Evolutionary conservation across 148 eudicot genomes (phyloP).

Genomic region (Selenicereus undatus): DNA sequence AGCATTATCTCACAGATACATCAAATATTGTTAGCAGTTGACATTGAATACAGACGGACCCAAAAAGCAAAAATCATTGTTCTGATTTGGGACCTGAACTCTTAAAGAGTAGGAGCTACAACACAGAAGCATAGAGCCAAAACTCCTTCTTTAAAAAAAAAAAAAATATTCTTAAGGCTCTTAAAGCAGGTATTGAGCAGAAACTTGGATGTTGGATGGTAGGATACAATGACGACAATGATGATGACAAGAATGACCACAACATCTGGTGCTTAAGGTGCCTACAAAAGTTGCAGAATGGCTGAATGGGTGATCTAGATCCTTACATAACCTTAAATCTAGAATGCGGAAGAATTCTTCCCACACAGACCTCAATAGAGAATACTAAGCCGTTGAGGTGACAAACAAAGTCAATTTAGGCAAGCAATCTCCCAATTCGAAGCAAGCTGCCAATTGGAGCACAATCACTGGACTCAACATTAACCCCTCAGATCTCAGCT

Average conservation of each 20-base stretch:
- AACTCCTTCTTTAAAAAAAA: background rate
- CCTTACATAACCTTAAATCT: background rate
- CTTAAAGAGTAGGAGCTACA: background rate
- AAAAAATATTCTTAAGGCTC: background rate
- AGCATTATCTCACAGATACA: background rate
- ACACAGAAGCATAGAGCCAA: background rate
- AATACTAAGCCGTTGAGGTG: background rate
- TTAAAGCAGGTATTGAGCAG: background rate
- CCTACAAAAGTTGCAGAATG: background rate
- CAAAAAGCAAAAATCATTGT: background rate
- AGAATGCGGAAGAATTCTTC: background rate
- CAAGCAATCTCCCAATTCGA: background rate
- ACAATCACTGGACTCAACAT: background rate
- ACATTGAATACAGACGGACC: background rate
- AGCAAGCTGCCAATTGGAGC: background rate
- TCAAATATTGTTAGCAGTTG: background rate
- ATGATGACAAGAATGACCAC: background rate
- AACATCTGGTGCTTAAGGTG: background rate
- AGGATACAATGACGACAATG: background rate
- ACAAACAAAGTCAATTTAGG: background rate
- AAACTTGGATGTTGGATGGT: background rate
- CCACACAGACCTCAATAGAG: background rate
- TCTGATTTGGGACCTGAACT: background rate
- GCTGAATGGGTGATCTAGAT: background rate
- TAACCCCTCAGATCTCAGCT: background rate